These are phyloP conservation scores for Annulohypoxylon nitens DNA, from an alignment of 495 filamentous ascomycete species.

Conservation along the genomic window DNA sequence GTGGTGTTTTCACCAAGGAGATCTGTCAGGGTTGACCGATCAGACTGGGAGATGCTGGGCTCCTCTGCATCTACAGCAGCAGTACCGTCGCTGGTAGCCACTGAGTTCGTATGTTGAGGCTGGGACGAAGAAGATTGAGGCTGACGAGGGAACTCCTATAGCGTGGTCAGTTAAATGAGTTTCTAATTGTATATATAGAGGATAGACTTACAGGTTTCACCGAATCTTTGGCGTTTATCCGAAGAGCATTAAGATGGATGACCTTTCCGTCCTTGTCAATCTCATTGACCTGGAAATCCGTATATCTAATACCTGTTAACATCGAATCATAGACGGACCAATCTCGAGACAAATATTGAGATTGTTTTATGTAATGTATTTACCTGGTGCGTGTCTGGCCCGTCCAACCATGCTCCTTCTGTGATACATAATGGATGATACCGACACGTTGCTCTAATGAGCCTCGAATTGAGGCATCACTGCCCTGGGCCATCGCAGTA, in stretches of 20 bases:
- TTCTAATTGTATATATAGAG: not conserved
- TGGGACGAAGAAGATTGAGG: constrained; percentile 24
- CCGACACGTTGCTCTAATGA: constrained; percentile 48
- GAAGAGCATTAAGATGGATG: constrained; percentile 73
- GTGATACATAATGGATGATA: constrained; percentile 46
- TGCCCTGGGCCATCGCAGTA: constrained; percentile 53
- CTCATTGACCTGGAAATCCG: constrained; percentile 96
- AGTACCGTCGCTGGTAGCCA: not conserved
- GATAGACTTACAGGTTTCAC: constrained; percentile 33
- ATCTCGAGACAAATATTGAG: not conserved
- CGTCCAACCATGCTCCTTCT: constrained; percentile 45
- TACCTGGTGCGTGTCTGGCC: constrained; percentile 49
- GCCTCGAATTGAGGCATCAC: constrained; percentile 48
- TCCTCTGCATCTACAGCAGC: constrained; percentile 6
- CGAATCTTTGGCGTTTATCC: constrained; percentile 45
- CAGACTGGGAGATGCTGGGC: constrained; percentile 36
- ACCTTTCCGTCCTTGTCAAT: constrained; percentile 83
- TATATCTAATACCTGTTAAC: constrained; percentile 72
- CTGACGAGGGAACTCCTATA: constrained; percentile 25
- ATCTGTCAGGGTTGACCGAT: constrained; percentile 43
- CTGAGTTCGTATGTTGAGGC: not conserved
- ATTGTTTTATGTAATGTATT: constrained; percentile 6
- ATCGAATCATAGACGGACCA: not conserved
- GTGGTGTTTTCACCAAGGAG: constrained; percentile 52
- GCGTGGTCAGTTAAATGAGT: constrained; percentile 7